phyloP scores from a whole-genome alignment of 2,329 filamentous ascomycete species.

The Cordyceps militaris region DNA sequence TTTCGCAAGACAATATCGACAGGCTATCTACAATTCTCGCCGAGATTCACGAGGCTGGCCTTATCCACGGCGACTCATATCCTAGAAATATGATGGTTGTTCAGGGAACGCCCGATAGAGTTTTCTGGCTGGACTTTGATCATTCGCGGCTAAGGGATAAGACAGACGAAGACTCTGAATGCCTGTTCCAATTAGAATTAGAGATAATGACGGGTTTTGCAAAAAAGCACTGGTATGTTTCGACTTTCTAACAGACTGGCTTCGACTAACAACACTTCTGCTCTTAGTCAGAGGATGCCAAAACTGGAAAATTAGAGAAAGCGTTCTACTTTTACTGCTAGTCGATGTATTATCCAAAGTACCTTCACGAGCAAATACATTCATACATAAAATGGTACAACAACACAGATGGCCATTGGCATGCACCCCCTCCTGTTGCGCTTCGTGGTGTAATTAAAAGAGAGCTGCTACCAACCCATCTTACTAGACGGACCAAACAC shows the following conservation, averaged over 20 bases:
- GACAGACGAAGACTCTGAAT: background rate
- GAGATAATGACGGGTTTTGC: background rate
- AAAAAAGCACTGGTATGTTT: background rate
- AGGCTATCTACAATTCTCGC: background rate
- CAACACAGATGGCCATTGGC: background rate
- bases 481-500: no score
- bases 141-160: background rate
- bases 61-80: background rate
- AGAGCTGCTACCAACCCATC: no score
- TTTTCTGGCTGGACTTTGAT: conserved; percentile 2
- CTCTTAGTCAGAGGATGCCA: background rate
- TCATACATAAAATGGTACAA: background rate
- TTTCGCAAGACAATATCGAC: background rate
- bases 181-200: background rate
- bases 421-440: background rate
- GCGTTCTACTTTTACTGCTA: background rate
- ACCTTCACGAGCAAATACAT: no score
- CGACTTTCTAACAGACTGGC: background rate
- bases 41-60: background rate
- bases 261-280: background rate
- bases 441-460: no score
- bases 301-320: background rate
- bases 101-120: background rate
- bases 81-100: conserved; percentile 7
- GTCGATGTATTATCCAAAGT: background rate